Conservation (phyloP, 75 land plant species). For the Pinus albicaulis region DNA sequence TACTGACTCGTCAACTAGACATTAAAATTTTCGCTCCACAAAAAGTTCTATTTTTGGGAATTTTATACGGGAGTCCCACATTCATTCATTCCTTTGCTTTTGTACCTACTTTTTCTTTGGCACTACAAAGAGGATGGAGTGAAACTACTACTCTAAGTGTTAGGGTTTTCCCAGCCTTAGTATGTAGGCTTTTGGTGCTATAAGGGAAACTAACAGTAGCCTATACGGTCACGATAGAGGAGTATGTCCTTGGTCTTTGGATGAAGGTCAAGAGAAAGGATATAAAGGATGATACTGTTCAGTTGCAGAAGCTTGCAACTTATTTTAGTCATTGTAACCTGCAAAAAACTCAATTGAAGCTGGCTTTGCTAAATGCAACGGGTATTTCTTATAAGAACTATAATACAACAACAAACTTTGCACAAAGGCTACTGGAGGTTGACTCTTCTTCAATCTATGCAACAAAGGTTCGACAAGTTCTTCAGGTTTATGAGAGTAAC, state of each 20-base stretch:
- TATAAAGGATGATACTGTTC: conserved; percentile 43
- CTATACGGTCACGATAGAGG: conserved; percentile 59
- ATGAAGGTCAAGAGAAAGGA: conserved; percentile 70
- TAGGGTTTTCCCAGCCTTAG: conserved; percentile 43
- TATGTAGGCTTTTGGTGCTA: conserved; percentile 42
- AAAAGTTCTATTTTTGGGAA: conserved; percentile 39
- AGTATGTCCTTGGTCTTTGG: conserved; percentile 56
- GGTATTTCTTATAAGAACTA: conserved; percentile 39
- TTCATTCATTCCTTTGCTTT: conserved; percentile 36
- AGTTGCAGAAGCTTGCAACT: conserved; percentile 70
- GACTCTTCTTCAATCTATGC: conserved; percentile 34
- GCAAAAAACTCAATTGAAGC: conserved; percentile 45
- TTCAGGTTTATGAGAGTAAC: conserved; percentile 53
- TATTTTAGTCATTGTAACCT: conserved; percentile 75
- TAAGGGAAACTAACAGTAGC: conserved; percentile 56
- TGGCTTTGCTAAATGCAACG: conserved; percentile 66
- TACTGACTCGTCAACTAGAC: conserved; percentile 57
- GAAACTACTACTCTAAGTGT: conserved; percentile 47
- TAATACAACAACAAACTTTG: conserved; percentile 46
- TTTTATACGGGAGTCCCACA: conserved; percentile 54
- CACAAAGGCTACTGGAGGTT: conserved; percentile 51
- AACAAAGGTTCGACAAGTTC: conserved; percentile 51
- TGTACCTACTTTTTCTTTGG: conserved; percentile 40
- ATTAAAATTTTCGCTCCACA: conserved; percentile 51
- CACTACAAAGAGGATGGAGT: conserved; percentile 62